These are phyloP conservation scores for Fomitopsis serialis DNA, from an alignment of 768 basidiomycete genomes.

Conservation along the genomic window DNA sequence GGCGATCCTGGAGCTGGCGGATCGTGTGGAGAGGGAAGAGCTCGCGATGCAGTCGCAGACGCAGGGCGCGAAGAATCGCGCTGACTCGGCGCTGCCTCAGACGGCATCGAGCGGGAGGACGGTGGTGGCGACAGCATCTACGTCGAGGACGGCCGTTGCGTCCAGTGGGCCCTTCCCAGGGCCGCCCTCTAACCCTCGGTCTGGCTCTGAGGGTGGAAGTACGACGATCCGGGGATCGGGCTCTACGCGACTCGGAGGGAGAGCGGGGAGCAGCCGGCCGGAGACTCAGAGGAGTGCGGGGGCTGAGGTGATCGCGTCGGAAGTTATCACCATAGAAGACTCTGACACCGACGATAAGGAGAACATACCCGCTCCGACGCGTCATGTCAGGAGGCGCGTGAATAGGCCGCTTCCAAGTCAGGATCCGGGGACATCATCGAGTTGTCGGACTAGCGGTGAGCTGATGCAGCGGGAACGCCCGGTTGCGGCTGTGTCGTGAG, in stretches of 20 bases:
- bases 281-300: not conserved
- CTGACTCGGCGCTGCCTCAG: not conserved
- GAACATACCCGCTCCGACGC: constrained; percentile 47
- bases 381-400: constrained; percentile 42
- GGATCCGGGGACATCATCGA: constrained; percentile 46
- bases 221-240: not conserved
- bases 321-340: constrained; percentile 41
- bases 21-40: constrained; percentile 27
- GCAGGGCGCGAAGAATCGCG: not conserved
- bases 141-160: not conserved
- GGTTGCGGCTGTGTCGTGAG: too few species aligned
- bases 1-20: constrained; percentile 37
- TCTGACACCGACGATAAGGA: constrained; percentile 55
- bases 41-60: constrained; percentile 2
- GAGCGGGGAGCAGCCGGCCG: not conserved
- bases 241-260: not conserved
- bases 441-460: constrained; percentile 37
- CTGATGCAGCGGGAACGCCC: not conserved
- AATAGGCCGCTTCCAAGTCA: constrained; percentile 11
- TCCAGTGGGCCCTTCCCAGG: not conserved
- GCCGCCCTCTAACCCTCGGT: not conserved
- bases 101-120: not conserved
- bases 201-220: not conserved
- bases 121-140: not conserved
- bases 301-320: not conserved